A percentile compares a stretch with the other conserved stretches of the same genome.
Conservation (phyloP, 176 grass and related monocot species). For the Zea luxurians region DNA sequence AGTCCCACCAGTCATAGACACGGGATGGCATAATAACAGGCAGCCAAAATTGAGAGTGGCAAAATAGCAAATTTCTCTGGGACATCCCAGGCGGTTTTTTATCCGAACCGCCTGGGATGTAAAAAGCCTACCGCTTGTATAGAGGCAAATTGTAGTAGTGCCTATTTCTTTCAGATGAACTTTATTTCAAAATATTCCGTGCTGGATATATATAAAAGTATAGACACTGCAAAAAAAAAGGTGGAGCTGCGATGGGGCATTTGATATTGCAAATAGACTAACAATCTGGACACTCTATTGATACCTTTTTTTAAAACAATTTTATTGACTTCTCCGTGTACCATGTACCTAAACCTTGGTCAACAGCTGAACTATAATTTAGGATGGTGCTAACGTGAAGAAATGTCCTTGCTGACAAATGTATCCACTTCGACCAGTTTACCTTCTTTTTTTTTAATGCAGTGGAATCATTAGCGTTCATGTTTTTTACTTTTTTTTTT, state of each 20-base stretch:
- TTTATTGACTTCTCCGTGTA: background rate
- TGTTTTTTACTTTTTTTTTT: background rate
- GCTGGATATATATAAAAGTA: background rate
- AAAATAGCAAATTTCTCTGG: too few relatives aligned
- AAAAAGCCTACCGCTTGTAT: too few relatives aligned
- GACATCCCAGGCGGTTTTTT: too few relatives aligned
- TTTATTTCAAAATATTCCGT: background rate
- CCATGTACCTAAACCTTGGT: conserved; percentile 3
- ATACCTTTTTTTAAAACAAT: background rate
- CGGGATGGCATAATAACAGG: too few relatives aligned
- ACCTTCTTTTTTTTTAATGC: background rate
- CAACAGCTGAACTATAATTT: background rate
- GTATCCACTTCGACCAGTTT: background rate
- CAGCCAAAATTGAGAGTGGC: too few relatives aligned
- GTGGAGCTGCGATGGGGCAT: conserved; percentile 1
- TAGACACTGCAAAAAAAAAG: background rate
- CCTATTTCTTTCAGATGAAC: too few relatives aligned
- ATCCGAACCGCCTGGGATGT: too few relatives aligned
- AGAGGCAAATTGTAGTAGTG: too few relatives aligned
- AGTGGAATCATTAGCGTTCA: background rate
- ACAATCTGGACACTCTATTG: background rate
- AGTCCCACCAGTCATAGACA: too few relatives aligned
- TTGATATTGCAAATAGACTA: background rate
- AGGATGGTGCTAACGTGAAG: conserved; percentile 21
- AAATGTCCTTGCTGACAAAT: background rate